Conservation (phyloP, 331 rosid genomes). For the Acacia pycnantha region DNA sequence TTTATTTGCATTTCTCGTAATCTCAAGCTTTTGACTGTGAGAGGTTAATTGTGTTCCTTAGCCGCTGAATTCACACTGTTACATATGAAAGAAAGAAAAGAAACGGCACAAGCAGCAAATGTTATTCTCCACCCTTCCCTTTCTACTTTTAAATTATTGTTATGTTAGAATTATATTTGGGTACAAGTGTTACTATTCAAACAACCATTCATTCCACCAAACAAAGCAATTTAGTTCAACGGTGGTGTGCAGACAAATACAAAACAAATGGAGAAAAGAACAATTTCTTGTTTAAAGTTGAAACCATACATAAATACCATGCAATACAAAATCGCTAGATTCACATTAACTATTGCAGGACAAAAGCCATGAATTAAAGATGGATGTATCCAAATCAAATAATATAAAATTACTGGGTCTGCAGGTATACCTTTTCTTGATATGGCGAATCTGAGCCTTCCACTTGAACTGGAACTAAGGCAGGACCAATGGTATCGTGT, state of each 20-base stretch:
- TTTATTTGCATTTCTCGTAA: background rate
- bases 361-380: background rate
- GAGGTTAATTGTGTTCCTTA: background rate
- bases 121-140: background rate
- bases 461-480: constrained; percentile 38
- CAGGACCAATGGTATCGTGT: constrained; percentile 28
- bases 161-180: background rate
- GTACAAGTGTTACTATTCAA: background rate
- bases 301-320: background rate
- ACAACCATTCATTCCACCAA: background rate
- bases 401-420: background rate
- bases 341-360: background rate
- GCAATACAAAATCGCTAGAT: background rate
- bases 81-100: background rate
- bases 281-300: background rate
- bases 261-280: background rate
- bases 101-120: background rate
- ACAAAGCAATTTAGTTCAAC: background rate
- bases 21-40: background rate
- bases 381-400: background rate
- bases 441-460: constrained; percentile 52
- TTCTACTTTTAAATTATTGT: background rate
- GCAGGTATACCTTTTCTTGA: constrained; percentile 45
- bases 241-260: background rate
- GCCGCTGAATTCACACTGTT: background rate